Percentiles rank a stretch among this genome's conserved stretches.
Evolutionary conservation across 768 basidiomycete species (phyloP).

Genomic region (Suillus variegatus): DNA sequence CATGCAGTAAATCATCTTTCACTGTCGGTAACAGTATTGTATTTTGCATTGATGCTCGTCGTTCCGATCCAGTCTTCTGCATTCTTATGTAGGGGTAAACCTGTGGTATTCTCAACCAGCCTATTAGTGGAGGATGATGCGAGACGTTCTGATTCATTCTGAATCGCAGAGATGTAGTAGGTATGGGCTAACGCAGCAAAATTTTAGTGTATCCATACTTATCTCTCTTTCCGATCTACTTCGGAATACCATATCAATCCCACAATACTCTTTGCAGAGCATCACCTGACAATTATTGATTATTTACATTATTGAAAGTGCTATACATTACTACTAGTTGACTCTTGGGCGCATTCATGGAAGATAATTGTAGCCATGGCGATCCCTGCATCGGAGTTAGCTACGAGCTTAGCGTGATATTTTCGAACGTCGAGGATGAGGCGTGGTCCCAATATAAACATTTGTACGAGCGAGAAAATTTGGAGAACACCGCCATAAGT

Average conservation of each 20-base stretch:
- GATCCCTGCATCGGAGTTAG: not conserved
- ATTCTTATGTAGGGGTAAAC: not conserved
- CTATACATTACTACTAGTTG: not conserved
- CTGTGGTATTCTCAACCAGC: no score
- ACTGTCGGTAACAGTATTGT: not conserved
- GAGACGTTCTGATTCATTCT: not conserved
- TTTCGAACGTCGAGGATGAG: not conserved
- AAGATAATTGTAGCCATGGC: not conserved
- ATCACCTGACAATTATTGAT: not conserved
- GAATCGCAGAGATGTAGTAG: not conserved
- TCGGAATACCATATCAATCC: not conserved
- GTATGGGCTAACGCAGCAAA: not conserved
- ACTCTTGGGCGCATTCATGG: not conserved
- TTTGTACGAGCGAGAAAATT: not conserved
- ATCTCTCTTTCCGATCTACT: not conserved
- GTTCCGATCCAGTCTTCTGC: not conserved
- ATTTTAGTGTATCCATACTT: not conserved
- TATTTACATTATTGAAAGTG: not conserved
- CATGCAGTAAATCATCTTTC: not conserved
- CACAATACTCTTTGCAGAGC: not conserved
- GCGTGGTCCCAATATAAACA: not conserved
- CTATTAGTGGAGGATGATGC: no score
- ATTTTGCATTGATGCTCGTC: not conserved
- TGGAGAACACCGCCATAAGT: not conserved
- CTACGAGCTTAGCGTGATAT: not conserved